These are phyloP conservation scores for Helicocarpus griseus DNA, from an alignment of 2,329 filamentous ascomycete genomes.

Conservation along the genomic window DNA sequence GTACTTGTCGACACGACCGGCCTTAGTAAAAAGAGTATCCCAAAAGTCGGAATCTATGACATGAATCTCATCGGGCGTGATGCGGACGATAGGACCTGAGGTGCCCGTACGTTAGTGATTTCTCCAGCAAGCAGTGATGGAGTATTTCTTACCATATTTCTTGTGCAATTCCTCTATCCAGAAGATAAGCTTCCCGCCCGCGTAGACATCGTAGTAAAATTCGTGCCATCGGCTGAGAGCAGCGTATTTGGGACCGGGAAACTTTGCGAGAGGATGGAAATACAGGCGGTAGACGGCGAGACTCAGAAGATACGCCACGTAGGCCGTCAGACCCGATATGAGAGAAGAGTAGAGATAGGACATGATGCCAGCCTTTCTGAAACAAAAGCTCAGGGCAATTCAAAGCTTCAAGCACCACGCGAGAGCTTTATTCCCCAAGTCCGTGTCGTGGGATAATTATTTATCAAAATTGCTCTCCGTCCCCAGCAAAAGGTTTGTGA, in stretches of 20 bases:
- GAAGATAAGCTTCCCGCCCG: conserved; percentile 16
- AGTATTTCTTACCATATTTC: conserved; percentile 17
- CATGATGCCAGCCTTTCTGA: too few relatives aligned
- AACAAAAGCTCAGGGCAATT: too few relatives aligned
- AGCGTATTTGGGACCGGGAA: conserved; percentile 16
- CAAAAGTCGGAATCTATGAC: conserved; percentile 14
- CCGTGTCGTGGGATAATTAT: too few relatives aligned
- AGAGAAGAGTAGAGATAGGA: too few relatives aligned
- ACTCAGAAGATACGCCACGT: background rate
- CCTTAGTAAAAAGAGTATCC: conserved; percentile 15
- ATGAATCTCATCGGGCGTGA: conserved; percentile 11
- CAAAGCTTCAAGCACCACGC: too few relatives aligned
- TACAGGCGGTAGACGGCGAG: conserved; percentile 14
- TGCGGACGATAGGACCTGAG: conserved; percentile 12
- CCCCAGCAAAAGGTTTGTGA: too few relatives aligned
- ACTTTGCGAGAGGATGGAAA: conserved; percentile 15
- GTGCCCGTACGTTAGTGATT: too few relatives aligned
- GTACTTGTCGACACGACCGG: conserved; percentile 13
- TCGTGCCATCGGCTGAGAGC: conserved; percentile 20
- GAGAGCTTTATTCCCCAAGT: too few relatives aligned
- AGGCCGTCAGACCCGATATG: background rate
- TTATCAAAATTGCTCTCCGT: too few relatives aligned
- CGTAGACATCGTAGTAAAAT: conserved; percentile 20
- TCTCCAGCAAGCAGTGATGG: conserved; percentile 1
- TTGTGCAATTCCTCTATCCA: conserved; percentile 19